phyloP scores from a whole-genome alignment of 2,329 filamentous ascomycete genomes.

The Colletotrichum lentis region DNA sequence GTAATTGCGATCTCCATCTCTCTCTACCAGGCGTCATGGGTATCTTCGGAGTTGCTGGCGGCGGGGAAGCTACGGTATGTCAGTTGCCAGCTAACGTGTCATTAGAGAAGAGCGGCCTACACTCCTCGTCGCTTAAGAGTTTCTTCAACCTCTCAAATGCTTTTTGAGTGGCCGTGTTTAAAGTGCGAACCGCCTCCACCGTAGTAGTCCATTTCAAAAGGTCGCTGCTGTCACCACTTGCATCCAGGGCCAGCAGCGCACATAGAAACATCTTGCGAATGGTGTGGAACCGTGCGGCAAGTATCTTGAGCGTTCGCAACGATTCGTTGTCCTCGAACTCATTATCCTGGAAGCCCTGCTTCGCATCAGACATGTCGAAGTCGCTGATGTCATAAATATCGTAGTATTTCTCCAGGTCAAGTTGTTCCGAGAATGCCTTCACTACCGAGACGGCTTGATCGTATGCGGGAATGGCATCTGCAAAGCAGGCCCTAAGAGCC shows the following conservation, averaged over 20 bases:
- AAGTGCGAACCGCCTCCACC: constrained; percentile 74
- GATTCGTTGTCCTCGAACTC: constrained; percentile 80
- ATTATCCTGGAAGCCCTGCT: constrained; percentile 68
- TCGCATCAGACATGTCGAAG: constrained; percentile 75
- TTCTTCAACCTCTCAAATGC: constrained; percentile 72
- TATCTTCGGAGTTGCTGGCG: constrained; percentile 64
- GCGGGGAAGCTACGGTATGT: constrained; percentile 57
- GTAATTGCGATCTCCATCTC: constrained; percentile 83
- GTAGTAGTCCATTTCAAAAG: constrained; percentile 81
- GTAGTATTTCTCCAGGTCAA: constrained; percentile 89
- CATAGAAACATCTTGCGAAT: constrained; percentile 87
- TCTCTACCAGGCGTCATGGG: constrained; percentile 78
- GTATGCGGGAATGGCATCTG: constrained; percentile 74
- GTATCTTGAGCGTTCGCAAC: constrained; percentile 80
- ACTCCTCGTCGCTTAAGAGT: constrained; percentile 81
- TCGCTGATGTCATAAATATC: constrained; percentile 86
- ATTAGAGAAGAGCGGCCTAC: constrained; percentile 56
- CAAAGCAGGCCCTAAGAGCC: constrained; percentile 74
- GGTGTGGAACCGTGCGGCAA: constrained; percentile 81
- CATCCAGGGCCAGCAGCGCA: constrained; percentile 86
- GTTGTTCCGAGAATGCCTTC: constrained; percentile 76
- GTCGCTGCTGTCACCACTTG: constrained; percentile 79
- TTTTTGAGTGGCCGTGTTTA: constrained; percentile 68
- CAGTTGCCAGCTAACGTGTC: not conserved
- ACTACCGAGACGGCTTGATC: constrained; percentile 74